Conservation (phyloP, 108 stramenopile species). For the Nitzschia sp. region DNA sequence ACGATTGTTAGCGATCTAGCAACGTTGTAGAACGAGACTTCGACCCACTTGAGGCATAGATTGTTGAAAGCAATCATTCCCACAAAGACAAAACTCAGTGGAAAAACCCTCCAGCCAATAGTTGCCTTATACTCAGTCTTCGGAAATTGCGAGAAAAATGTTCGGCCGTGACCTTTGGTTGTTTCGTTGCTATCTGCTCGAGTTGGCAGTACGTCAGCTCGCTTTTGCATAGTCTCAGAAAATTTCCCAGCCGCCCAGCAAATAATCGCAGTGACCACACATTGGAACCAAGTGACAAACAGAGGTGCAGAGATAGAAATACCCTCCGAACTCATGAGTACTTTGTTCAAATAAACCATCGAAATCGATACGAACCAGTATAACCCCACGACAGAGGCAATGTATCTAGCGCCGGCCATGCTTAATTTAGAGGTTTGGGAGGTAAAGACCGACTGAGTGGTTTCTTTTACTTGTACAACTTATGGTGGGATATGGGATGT, state of each 20-base stretch:
- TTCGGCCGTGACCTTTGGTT: conserved; percentile 35
- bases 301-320: conserved; percentile 87
- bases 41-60: conserved; percentile 91
- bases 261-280: conserved; percentile 84
- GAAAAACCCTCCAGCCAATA: conserved; percentile 64
- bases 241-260: conserved; percentile 76
- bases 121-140: conserved; percentile 69
- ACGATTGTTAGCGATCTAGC: conserved; percentile 93
- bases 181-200: conserved; percentile 22
- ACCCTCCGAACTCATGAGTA: conserved; percentile 79
- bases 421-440: no score
- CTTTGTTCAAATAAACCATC: conserved; percentile 95
- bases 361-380: conserved; percentile 65
- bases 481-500: no score
- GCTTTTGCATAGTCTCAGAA: conserved; percentile 50
- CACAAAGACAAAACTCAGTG: conserved; percentile 87
- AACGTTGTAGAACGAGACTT: conserved; percentile 97
- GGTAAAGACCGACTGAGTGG: no score
- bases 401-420: conserved; percentile 28
- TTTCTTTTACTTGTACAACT: no score
- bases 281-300: conserved; percentile 97
- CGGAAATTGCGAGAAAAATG: conserved; percentile 86
- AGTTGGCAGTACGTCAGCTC: conserved; percentile 16
- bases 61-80: conserved; percentile 98
- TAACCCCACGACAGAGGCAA: conserved; percentile 52